Conservation (phyloP, 345 rosid species). For the Salix arbutifolia region DNA sequence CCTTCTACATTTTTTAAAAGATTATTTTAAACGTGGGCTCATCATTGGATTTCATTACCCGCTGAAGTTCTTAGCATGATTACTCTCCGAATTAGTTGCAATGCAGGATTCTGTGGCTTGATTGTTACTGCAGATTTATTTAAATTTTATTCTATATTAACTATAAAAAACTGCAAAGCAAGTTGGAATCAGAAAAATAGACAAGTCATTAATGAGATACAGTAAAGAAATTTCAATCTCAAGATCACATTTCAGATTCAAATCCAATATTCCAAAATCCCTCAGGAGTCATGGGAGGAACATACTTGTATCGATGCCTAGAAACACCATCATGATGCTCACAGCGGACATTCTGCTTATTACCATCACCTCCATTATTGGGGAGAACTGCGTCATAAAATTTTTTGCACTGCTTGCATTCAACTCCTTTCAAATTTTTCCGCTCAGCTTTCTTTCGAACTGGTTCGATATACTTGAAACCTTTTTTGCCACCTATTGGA, state of each 20-base stretch:
- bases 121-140: no score
- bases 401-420: slow-evolving; percentile 94
- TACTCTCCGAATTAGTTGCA: no score
- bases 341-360: slow-evolving; percentile 44
- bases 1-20: background rate
- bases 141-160: no score
- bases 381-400: slow-evolving; percentile 90
- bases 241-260: slow-evolving; percentile 78
- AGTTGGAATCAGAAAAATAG: background rate
- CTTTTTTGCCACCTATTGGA: slow-evolving; percentile 35
- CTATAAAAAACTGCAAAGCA: no score
- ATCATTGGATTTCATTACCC: background rate
- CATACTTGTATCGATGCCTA: slow-evolving; percentile 76
- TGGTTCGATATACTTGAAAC: slow-evolving; percentile 70
- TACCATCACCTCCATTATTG: slow-evolving; percentile 33
- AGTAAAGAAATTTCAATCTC: background rate
- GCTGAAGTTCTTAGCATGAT: no score
- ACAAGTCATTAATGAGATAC: background rate
- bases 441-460: slow-evolving; percentile 77
- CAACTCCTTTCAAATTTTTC: slow-evolving; percentile 63
- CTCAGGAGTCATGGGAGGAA: slow-evolving; percentile 88
- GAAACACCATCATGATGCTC: slow-evolving; percentile 95
- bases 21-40: background rate
- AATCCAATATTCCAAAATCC: slow-evolving; percentile 97
- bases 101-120: no score